Percentiles rank a stretch among this genome's conserved stretches.
phyloP scores from a whole-genome alignment of 768 basidiomycete species.

The Daedaleopsis sinensis region DNA sequence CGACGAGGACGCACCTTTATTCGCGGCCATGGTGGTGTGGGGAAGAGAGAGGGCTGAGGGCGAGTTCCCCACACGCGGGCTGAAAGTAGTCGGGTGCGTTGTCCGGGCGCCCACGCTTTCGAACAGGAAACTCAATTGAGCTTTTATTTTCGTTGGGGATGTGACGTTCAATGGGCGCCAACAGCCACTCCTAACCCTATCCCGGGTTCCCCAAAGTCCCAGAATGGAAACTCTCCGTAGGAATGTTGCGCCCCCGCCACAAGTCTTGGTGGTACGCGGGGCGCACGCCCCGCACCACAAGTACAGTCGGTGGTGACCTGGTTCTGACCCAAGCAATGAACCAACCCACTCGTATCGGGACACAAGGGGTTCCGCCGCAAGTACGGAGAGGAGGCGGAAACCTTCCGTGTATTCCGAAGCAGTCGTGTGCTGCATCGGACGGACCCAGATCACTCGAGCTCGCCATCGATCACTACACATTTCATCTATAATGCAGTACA shows the following conservation, averaged over 20 bases:
- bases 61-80: constrained; percentile 8
- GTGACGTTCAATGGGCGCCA: constrained; percentile 14
- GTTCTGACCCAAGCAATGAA: no score
- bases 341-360: no score
- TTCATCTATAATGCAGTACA: no score
- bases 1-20: constrained; percentile 18
- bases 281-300: neutral
- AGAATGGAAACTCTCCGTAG: neutral
- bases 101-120: no score
- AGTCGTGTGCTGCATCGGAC: no score
- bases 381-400: no score
- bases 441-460: no score
- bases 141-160: constrained; percentile 20
- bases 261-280: neutral
- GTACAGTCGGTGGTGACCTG: no score
- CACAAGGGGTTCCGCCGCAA: no score
- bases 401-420: no score
- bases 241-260: neutral
- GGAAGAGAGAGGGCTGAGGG: constrained; percentile 7
- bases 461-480: no score
- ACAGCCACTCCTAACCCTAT: constrained; percentile 10
- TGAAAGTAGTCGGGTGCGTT: no score
- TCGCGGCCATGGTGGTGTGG: constrained; percentile 19
- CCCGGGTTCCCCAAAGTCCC: neutral
- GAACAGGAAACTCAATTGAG: neutral